Percentiles rank a stretch among this genome's conserved stretches.
Conservation (phyloP, 805 yeast species). For the Middelhovenomyces tepae region DNA sequence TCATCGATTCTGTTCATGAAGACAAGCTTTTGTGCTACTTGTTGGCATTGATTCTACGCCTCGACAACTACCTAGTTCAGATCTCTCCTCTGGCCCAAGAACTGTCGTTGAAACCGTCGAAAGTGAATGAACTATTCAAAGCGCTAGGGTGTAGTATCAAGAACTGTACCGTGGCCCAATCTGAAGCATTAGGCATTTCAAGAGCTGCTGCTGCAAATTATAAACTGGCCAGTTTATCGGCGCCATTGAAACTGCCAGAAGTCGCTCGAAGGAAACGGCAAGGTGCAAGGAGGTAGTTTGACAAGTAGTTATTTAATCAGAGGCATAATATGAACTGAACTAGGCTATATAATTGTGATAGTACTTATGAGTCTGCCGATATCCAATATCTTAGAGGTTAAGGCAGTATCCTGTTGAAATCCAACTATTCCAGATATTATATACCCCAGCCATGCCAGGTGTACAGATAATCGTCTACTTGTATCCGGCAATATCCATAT, state of each 20-base stretch:
- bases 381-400: no score
- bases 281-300: no score
- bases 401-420: no score
- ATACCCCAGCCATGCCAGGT: no score
- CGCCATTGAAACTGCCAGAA: constrained; percentile 86
- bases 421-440: no score
- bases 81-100: constrained; percentile 79
- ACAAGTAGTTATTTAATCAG: no score
- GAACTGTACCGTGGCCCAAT: constrained; percentile 42
- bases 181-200: constrained; percentile 29
- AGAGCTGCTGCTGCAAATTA: constrained; percentile 37
- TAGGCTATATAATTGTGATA: no score
- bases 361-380: no score
- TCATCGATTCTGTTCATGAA: constrained; percentile 80
- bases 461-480: no score
- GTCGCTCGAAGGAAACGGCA: constrained; percentile 46
- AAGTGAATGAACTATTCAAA: constrained; percentile 57
- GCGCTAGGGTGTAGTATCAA: constrained; percentile 77
- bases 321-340: no score
- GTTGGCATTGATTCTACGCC: constrained; percentile 61
- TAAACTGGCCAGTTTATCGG: constrained; percentile 75
- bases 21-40: constrained; percentile 78
- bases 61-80: constrained; percentile 68
- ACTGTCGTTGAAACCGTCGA: constrained; percentile 69
- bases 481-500: no score